A percentile compares a stretch with the other conserved stretches of the same genome.
phyloP scores from a whole-genome alignment of 169 alveolate species.

The Plasmodium yoelii region DNA sequence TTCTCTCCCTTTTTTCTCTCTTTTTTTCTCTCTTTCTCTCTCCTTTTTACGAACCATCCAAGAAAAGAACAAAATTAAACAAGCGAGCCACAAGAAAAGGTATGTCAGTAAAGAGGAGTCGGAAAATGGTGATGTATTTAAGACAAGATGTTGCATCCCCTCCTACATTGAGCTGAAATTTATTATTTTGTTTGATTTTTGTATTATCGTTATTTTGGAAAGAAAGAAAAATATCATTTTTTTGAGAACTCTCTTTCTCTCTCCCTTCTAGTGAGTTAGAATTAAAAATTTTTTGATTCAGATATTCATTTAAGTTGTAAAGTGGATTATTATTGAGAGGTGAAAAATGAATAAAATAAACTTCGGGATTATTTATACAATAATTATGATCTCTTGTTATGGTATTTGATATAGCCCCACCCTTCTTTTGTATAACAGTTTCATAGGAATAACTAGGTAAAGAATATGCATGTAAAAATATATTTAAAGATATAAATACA shows the following conservation, averaged over 20 bases:
- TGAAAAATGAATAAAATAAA: too few relatives aligned
- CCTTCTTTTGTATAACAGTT: not conserved
- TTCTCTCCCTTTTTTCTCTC: too few relatives aligned
- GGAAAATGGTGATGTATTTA: slow-evolving; percentile 45
- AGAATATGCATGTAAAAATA: slow-evolving; percentile 46
- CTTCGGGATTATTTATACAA: too few relatives aligned
- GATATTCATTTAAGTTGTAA: too few relatives aligned
- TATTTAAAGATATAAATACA: slow-evolving; percentile 18
- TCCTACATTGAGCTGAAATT: slow-evolving; percentile 11
- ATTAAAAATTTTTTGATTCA: too few relatives aligned
- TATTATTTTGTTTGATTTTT: not conserved
- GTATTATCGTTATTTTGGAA: not conserved
- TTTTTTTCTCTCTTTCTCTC: not conserved
- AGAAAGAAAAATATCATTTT: not conserved
- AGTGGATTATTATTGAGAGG: too few relatives aligned
- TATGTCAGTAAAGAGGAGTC: slow-evolving; percentile 54
- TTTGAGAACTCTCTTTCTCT: too few relatives aligned
- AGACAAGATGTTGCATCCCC: slow-evolving; percentile 74
- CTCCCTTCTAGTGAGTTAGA: too few relatives aligned
- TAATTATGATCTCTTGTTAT: too few relatives aligned
- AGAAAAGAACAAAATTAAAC: slow-evolving; percentile 17
- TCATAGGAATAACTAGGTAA: slow-evolving; percentile 47
- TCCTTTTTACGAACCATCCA: slow-evolving; percentile 17
- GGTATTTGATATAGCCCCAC: not conserved
- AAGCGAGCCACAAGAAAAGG: slow-evolving; percentile 21